Evolutionary conservation across 768 basidiomycete genomes (phyloP).

Genomic region (Russula sp.): DNA sequence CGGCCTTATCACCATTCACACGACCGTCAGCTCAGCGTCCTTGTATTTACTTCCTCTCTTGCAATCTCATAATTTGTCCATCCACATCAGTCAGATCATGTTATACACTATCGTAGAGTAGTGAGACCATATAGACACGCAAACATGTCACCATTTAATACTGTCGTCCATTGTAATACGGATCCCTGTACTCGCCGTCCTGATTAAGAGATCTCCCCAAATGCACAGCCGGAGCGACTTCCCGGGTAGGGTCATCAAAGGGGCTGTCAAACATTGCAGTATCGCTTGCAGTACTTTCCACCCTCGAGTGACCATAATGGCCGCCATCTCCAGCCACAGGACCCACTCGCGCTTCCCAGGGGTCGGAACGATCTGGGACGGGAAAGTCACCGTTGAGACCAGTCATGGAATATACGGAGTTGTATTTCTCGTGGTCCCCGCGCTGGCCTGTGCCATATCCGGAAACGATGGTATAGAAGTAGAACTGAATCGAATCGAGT

Average conservation of each 20-base stretch:
- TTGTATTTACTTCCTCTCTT: not conserved
- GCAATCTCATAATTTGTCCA: conserved; percentile 4
- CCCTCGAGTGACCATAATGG: conserved; percentile 22
- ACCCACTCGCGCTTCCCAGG: conserved; percentile 62
- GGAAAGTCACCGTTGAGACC: conserved; percentile 58
- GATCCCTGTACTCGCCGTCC: conserved; percentile 35
- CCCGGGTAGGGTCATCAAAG: conserved; percentile 8
- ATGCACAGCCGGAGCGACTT: not conserved
- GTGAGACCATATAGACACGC: no score
- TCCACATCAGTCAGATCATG: conserved; percentile 11
- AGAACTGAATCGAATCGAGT: conserved; percentile 41
- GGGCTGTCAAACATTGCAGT: conserved; percentile 21
- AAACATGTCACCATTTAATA: not conserved
- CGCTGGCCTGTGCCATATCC: conserved; percentile 73
- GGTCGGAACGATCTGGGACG: conserved; percentile 59
- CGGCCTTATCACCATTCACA: conserved; percentile 13
- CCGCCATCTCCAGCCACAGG: conserved; percentile 14
- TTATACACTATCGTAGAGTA: not conserved
- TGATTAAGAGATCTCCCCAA: not conserved
- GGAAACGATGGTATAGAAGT: conserved; percentile 47
- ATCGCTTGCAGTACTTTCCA: conserved; percentile 28
- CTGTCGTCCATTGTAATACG: conserved; percentile 33
- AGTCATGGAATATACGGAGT: conserved; percentile 61
- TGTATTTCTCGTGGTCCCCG: conserved; percentile 78
- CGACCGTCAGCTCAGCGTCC: not conserved